phyloP scores from a whole-genome alignment of 805 yeast genomes.

The Lipomyces yamadae region DNA sequence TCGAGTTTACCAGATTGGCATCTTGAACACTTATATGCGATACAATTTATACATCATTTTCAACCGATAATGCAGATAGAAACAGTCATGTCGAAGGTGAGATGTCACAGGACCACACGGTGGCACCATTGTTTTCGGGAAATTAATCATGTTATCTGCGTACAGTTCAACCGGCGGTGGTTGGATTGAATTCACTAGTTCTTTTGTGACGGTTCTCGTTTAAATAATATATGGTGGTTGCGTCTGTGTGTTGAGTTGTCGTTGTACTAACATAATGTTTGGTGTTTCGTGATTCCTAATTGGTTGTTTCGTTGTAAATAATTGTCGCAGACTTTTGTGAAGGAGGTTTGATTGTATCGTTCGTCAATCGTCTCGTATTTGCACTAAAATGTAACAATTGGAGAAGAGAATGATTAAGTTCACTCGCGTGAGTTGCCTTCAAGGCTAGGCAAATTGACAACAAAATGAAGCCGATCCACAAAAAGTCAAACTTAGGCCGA shows the following conservation, averaged over 20 bases:
- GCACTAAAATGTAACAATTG: not conserved
- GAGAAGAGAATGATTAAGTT: not conserved
- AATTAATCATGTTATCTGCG: not conserved
- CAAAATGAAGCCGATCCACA: too few relatives aligned
- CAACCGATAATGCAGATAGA: not conserved
- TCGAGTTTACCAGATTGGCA: not conserved
- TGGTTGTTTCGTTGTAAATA: not conserved
- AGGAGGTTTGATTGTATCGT: not conserved
- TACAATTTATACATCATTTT: not conserved
- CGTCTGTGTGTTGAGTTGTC: not conserved
- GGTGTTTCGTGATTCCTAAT: not conserved
- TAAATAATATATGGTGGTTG: not conserved
- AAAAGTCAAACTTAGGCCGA: too few relatives aligned
- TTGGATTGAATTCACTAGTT: not conserved
- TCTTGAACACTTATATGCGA: not conserved
- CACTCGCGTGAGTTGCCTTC: too few relatives aligned
- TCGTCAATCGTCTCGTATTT: not conserved
- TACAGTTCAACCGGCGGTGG: not conserved
- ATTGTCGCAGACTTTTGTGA: not conserved
- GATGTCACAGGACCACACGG: not conserved
- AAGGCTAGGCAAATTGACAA: too few relatives aligned
- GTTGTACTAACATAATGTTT: not conserved
- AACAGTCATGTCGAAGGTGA: not conserved
- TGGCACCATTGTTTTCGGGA: not conserved
- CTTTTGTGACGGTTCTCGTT: not conserved